Evolutionary conservation across 495 filamentous ascomycete genomes (phyloP).

Genomic region (Penicillium waksmanii): DNA sequence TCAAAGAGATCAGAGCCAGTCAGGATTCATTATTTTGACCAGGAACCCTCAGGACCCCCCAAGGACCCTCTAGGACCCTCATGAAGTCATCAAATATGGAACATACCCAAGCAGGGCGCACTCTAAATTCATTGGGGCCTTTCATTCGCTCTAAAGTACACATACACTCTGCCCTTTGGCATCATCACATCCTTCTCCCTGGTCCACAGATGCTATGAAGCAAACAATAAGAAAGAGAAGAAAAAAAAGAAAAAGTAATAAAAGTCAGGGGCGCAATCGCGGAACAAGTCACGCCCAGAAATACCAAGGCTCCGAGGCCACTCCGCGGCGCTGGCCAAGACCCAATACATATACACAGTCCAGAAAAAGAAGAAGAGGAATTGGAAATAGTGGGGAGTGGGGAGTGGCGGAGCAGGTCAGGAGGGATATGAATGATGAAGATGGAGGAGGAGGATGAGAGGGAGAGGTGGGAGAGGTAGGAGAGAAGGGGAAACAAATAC

Average conservation of each 20-base stretch:
- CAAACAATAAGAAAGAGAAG: slow-evolving; percentile 9
- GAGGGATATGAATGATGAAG: slow-evolving; percentile 7
- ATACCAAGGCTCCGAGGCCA: slow-evolving; percentile 33
- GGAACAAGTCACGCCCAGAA: slow-evolving; percentile 40
- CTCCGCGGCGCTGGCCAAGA: slow-evolving; percentile 24
- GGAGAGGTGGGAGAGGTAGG: background rate
- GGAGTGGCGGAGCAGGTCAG: slow-evolving; percentile 7
- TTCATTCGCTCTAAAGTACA: slow-evolving; percentile 27
- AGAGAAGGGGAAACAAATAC: slow-evolving; percentile 12
- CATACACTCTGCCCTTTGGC: background rate
- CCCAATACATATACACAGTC: slow-evolving; percentile 33
- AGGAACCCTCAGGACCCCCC: too few relatives aligned
- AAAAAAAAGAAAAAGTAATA: slow-evolving; percentile 10
- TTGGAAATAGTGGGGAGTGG: slow-evolving; percentile 19
- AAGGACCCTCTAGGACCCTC: background rate
- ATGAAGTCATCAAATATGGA: slow-evolving; percentile 6
- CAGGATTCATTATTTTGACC: background rate
- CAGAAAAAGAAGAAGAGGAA: slow-evolving; percentile 12
- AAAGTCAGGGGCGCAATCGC: too few relatives aligned
- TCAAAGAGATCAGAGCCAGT: background rate
- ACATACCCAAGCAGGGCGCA: background rate
- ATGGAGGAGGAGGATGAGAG: slow-evolving; percentile 9
- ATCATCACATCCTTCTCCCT: slow-evolving; percentile 16
- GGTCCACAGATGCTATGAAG: slow-evolving; percentile 4
- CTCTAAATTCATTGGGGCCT: slow-evolving; percentile 12